These are phyloP conservation scores for Saussurea involucrata DNA, from an alignment of 129 eudicot genomes.

Conservation along the genomic window DNA sequence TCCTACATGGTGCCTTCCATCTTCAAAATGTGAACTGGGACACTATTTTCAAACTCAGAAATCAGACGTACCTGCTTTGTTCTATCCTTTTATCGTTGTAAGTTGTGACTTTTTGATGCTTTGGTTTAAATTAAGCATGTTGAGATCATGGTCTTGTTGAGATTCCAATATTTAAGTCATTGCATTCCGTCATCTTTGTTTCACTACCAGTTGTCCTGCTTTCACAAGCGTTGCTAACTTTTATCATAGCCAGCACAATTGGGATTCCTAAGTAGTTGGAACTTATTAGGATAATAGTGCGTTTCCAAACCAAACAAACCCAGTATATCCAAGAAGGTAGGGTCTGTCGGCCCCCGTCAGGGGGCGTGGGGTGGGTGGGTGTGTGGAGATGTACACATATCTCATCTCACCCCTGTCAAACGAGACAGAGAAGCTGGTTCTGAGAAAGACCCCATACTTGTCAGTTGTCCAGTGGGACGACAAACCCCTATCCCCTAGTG, in stretches of 20 bases:
- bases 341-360: too few species aligned
- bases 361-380: too few species aligned
- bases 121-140: not conserved
- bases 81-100: not conserved
- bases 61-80: not conserved
- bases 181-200: constrained; percentile 6
- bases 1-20: not conserved
- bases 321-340: too few species aligned
- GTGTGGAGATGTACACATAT: too few species aligned
- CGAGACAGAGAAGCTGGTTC: too few species aligned
- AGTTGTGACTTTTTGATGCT: not conserved
- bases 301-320: not conserved
- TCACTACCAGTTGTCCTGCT: not conserved
- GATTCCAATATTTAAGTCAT: not conserved
- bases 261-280: not conserved
- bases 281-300: not conserved
- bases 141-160: constrained; percentile 6
- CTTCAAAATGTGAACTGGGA: not conserved
- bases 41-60: not conserved
- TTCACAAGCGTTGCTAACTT: not conserved
- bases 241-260: not conserved
- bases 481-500: not conserved
- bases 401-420: too few species aligned
- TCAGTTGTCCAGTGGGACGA: not conserved
- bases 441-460: not conserved